These are phyloP conservation scores for Didymosphaeria variabile DNA, from an alignment of 2,329 filamentous ascomycete genomes.

Conservation along the genomic window DNA sequence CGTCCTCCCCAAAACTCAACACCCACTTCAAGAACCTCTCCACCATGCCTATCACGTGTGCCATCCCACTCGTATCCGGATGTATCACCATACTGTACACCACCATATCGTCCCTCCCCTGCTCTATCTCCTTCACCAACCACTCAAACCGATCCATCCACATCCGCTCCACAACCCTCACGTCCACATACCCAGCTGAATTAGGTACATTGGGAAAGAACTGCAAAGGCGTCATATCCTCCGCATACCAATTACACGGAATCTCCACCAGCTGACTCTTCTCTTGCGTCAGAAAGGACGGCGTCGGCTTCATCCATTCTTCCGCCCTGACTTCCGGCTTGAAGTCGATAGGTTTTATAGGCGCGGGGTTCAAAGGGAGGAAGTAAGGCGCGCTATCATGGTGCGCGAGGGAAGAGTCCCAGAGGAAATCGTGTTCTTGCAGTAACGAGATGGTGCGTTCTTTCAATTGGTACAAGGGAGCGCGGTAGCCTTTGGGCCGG, in stretches of 20 bases:
- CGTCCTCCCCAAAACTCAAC: conserved; percentile 53
- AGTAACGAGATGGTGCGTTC: conserved; percentile 60
- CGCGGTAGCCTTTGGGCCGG: conserved; percentile 61
- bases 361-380: conserved; percentile 51
- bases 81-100: conserved; percentile 65
- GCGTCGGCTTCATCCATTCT: neutral
- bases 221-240: conserved; percentile 62
- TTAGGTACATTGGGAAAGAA: conserved; percentile 60
- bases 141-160: conserved; percentile 69
- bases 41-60: conserved; percentile 68
- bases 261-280: conserved; percentile 55
- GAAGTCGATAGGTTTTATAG: conserved; percentile 49
- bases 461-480: conserved; percentile 61
- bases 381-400: conserved; percentile 62
- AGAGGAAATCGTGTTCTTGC: conserved; percentile 60
- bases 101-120: conserved; percentile 47
- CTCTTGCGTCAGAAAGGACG: conserved; percentile 40
- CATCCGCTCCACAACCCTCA: conserved; percentile 65
- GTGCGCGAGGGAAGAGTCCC: conserved; percentile 61
- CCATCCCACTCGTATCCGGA: conserved; percentile 68
- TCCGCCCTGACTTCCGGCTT: neutral
- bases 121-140: conserved; percentile 53
- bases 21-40: conserved; percentile 63
- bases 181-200: conserved; percentile 66
- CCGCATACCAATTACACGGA: conserved; percentile 61